Evolutionary conservation across 164 flowering plant genomes (phyloP), one percentile per base, ranked within the genome.

Genomic region (Piper longum): DNA sequence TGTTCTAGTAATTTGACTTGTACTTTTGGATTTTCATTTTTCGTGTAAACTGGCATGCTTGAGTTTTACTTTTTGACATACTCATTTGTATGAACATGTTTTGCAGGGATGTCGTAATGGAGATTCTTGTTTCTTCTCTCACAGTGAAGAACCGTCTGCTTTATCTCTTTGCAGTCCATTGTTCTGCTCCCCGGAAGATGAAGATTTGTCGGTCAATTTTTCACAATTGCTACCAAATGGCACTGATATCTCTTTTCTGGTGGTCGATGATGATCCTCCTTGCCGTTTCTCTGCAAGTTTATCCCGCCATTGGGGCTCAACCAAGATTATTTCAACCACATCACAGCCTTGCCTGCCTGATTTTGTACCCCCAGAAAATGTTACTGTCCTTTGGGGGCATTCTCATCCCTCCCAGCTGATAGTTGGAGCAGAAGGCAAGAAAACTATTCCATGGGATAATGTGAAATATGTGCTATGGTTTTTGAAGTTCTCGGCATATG

Each of bases 21-120:
- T 26, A 39, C 19, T 4, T 42, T 60, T 60, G 41, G 4, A 59
- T 26, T 59, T 26, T 36, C 3, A 5, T 5, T 48, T 48, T 9
- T 48, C 52, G 14, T 14, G 9, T 12, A 3, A 48, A 48, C 6
- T 9, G 9, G 3, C 9, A 48, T 48, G 52, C 3, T 12, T 2
- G 14, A 12, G 9, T 11, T 44, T 44, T 44, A 44, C 11, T 44
- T 5, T 6, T 44, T 44, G 48, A 44, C 7, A 4, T 8, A 44
- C 8, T 11, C 48, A 44, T 44, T 48, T 1, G 52, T 48, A 9
- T 48, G 3, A 48, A 2, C 1, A 48, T 64, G 62, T 45, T 65
- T 64, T 11, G 64, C 86, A 93, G 99, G 97, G 99, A 67, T 93
- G 99, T 76, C 87, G 93, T 41, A 78, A 87, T 78, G 99, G 95